Percentiles rank a stretch among this genome's conserved stretches.
phyloP scores from a whole-genome alignment of 2,329 filamentous ascomycete genomes.

The Colletotrichum neosansevieriae region DNA sequence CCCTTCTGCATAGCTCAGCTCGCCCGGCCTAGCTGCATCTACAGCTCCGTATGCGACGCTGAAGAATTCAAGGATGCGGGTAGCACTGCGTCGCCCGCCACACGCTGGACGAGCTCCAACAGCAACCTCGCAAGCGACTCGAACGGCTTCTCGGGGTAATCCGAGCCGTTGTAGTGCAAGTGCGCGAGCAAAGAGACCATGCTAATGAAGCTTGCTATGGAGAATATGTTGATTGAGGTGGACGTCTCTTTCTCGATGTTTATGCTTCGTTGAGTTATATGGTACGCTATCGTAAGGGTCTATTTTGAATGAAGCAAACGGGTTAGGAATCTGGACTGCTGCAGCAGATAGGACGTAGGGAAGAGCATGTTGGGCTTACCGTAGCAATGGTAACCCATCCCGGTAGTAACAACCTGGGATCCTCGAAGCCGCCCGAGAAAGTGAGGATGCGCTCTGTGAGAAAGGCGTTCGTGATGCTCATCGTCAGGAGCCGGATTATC shows the following conservation, averaged over 20 bases:
- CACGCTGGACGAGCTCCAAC: constrained; percentile 14
- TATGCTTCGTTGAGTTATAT: constrained; percentile 81
- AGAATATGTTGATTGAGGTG: constrained; percentile 82
- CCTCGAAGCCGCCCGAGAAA: constrained; percentile 76
- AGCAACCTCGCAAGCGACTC: constrained; percentile 32
- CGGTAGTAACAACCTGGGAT: constrained; percentile 77
- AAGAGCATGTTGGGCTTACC: constrained; percentile 55
- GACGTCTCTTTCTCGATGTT: constrained; percentile 84
- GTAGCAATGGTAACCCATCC: constrained; percentile 85
- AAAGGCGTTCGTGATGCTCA: constrained; percentile 80
- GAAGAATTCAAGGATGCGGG: constrained; percentile 1
- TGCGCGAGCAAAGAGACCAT: constrained; percentile 78
- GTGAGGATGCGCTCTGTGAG: constrained; percentile 79
- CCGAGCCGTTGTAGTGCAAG: constrained; percentile 71
- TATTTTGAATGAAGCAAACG: constrained; percentile 46
- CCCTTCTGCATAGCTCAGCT: not conserved
- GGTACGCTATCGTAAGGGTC: constrained; percentile 81
- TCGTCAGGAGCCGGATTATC: constrained; percentile 81
- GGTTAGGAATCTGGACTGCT: not conserved
- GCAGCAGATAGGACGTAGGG: too few relatives aligned
- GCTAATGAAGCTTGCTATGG: constrained; percentile 80
- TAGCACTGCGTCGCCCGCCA: constrained; percentile 17
- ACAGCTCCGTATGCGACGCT: constrained; percentile 21
- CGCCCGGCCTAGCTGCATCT: not conserved
- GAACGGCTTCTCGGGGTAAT: constrained; percentile 69